Base-by-base conservation (phyloP, 352 stramenopile genomes). In the Phytophthora fragariaefolia region DNA sequence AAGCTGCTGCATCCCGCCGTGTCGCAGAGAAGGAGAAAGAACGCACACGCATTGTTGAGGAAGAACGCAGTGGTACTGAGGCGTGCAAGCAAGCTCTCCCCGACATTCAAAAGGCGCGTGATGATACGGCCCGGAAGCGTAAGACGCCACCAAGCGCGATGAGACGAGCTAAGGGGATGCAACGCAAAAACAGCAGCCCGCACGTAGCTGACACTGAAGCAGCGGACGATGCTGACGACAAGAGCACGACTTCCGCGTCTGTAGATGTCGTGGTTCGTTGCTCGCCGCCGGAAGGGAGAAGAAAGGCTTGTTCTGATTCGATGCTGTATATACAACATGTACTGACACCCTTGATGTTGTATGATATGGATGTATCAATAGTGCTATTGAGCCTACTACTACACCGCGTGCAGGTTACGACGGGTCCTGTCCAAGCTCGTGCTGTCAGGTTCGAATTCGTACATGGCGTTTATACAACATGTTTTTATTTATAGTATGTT, bases 271-370 rank as follows among this genome's bases (percentile, higher is more conserved):
- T n/a, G n/a, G n/a, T n/a, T n/a, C n/a, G n/a, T n/a, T n/a, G n/a
- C n/a, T n/a, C n/a, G n/a, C n/a, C n/a, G n/a, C n/a, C n/a, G n/a
- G n/a, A n/a, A n/a, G n/a, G n/a, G n/a, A n/a, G n/a, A n/a, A n/a
- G n/a, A n/a, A n/a, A n/a, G n/a, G n/a, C n/a, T n/a, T n/a, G n/a
- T n/a, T n/a, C n/a, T n/a, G n/a, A n/a, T n/a, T n/a, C n/a, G n/a
- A 40, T n/a, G n/a, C n/a, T n/a, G n/a, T n/a, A n/a, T n/a, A n/a
- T 40, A 40, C 32, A 40, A 40, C 32, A 40, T 40, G 32, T 40
- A n/a, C n/a, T n/a, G n/a, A n/a, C n/a, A n/a, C n/a, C n/a, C n/a
- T 40, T 40, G 32, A 40, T 40, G 34, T 1, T 40, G 34, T 40
- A 2, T 40, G n/a, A 40, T 18, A 40, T 40, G 34, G n/a, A n/a